Percentiles rank a stretch among this genome's conserved stretches.
Evolutionary conservation across 73 alveolate genomes (phyloP).

Genomic region (Paramecium caudatum): DNA sequence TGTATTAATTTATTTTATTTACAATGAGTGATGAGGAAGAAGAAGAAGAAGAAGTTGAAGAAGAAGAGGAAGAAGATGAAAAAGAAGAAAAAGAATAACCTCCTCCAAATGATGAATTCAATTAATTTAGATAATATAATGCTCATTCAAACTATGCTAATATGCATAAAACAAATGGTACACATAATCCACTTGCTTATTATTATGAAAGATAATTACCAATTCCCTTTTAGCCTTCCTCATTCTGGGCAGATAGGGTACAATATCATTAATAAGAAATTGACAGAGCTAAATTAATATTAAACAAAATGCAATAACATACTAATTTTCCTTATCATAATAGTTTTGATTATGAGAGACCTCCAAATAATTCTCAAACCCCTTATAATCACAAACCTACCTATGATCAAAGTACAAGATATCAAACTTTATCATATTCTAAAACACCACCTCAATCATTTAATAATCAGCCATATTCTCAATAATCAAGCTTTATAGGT

Average conservation of each 20-base stretch:
- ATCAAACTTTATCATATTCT: too few relatives aligned
- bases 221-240: background rate
- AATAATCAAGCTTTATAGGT: too few relatives aligned
- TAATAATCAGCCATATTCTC: too few relatives aligned
- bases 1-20: background rate
- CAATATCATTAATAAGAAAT: background rate
- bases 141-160: conserved; percentile 14
- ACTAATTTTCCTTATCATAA: too few relatives aligned
- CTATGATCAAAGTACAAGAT: too few relatives aligned
- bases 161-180: background rate
- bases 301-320: background rate
- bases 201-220: conserved; percentile 31
- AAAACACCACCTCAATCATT: too few relatives aligned
- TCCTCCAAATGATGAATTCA: background rate
- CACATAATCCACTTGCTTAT: background rate
- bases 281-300: background rate
- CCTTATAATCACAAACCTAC: too few relatives aligned
- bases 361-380: too few relatives aligned
- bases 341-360: background rate
- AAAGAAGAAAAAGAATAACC: conserved; percentile 2
- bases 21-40: background rate
- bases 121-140: background rate
- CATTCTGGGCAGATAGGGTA: background rate
- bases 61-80: background rate
- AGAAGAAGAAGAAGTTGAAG: conserved; percentile 25